phyloP scores from a whole-genome alignment of 2,329 filamentous ascomycete species.

The Verticillium dahliae region DNA sequence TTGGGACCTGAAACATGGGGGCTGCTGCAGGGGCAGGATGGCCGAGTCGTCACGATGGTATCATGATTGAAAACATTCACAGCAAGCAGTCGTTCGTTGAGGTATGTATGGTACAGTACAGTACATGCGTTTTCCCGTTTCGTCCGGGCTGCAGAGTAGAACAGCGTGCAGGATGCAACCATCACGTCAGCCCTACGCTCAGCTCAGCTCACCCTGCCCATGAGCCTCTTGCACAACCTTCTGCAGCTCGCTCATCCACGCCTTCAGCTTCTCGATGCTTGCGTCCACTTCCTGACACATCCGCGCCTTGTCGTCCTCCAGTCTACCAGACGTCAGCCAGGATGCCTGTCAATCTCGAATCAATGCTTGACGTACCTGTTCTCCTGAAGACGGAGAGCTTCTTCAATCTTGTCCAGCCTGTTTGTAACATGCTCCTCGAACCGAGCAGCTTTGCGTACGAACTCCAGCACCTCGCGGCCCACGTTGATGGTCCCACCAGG shows the following conservation, averaged over 20 bases:
- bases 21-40: background rate
- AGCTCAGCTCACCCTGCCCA: background rate
- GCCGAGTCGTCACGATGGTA: background rate
- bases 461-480: background rate
- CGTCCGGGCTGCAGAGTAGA: too few species aligned
- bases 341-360: too few species aligned
- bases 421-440: background rate
- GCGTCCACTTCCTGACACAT: background rate
- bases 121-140: too few species aligned
- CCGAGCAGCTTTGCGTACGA: background rate
- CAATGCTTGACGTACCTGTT: background rate
- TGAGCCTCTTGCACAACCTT: background rate
- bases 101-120: background rate
- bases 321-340: background rate
- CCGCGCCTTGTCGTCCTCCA: background rate
- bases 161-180: background rate
- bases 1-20: too few species aligned
- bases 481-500: background rate
- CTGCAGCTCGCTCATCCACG: background rate
- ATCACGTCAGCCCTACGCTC: background rate
- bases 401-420: background rate
- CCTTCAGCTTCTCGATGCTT: background rate
- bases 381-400: background rate
- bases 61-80: background rate
- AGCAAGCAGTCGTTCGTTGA: background rate